Percentiles rank a stretch among this genome's conserved stretches.
Conservation (phyloP, 75 land plant genomes). For the Pseudotsuga menziesii region DNA sequence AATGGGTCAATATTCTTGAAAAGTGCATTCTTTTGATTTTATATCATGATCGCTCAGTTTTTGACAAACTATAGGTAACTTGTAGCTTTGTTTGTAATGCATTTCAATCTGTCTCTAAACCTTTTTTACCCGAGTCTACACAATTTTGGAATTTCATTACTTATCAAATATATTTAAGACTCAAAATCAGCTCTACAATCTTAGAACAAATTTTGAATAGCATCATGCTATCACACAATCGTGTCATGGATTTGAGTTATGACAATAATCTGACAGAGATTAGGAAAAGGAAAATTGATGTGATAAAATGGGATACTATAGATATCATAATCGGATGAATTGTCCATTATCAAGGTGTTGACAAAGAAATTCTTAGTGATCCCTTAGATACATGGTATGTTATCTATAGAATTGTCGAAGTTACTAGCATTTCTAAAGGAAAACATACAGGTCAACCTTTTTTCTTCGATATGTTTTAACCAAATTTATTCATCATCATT, state of each 20-base stretch:
- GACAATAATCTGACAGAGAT: no score
- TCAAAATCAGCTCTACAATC: background rate
- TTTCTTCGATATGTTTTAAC: no score
- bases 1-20: constrained; percentile 74
- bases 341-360: background rate
- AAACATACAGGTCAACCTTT: no score
- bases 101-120: background rate
- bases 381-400: background rate
- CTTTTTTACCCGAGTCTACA: background rate
- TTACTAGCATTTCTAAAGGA: background rate
- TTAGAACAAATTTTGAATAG: background rate
- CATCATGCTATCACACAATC: background rate
- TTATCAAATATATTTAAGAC: background rate
- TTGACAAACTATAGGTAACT: constrained; percentile 83
- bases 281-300: no score
- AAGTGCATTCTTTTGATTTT: constrained; percentile 81
- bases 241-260: background rate
- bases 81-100: background rate
- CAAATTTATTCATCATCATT: background rate
- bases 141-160: background rate
- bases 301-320: background rate
- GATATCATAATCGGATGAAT: background rate
- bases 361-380: background rate
- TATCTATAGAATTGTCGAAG: background rate
- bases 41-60: constrained; percentile 83